phyloP scores from a whole-genome alignment of 345 rosid species.

The Angophora floribunda region DNA sequence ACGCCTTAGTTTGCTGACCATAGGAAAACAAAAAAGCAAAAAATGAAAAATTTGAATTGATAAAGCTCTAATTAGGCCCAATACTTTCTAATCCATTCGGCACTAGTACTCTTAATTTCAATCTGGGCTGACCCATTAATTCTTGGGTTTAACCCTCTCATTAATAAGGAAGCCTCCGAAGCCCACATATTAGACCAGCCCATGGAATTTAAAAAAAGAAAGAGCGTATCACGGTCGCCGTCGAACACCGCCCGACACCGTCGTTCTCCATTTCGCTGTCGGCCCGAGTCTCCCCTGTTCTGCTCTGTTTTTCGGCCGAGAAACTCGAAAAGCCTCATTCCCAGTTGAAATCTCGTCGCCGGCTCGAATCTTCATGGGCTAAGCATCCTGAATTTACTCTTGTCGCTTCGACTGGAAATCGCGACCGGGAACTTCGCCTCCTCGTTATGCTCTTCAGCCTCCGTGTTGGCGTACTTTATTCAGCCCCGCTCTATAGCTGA shows the following conservation, averaged over 20 bases:
- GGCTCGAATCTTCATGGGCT: background rate
- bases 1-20: background rate
- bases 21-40: background rate
- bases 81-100: background rate
- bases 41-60: background rate
- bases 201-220: too few relatives aligned
- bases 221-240: background rate
- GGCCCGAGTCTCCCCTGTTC: background rate
- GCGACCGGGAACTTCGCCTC: fast-evolving
- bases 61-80: background rate
- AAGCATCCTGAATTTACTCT: background rate
- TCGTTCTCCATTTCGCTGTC: background rate
- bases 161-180: too few relatives aligned
- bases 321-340: background rate
- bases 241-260: background rate
- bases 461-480: background rate
- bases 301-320: background rate
- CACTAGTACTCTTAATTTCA: background rate
- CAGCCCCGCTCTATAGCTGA: background rate
- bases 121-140: too few relatives aligned
- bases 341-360: background rate
- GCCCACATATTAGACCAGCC: too few relatives aligned
- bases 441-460: background rate
- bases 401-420: fast-evolving
- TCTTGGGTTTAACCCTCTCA: too few relatives aligned